Conservation (phyloP, 1,139 yeast genomes). For the Debaryomyces udenii region DNA sequence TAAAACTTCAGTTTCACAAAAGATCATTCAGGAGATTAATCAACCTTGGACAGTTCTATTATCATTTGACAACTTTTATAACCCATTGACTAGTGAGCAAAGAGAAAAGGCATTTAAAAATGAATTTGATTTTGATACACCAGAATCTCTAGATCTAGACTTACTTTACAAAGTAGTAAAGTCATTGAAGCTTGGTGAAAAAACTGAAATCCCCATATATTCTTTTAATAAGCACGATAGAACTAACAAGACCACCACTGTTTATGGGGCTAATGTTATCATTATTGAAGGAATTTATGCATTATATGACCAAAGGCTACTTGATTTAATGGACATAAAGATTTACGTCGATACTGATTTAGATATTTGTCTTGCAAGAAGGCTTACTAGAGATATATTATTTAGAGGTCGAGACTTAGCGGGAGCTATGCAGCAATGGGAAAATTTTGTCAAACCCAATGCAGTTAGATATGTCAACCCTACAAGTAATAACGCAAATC, state of each 20-base stretch:
- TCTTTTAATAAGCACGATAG: conserved; percentile 78
- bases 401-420: conserved; percentile 81
- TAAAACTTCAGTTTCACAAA: conserved; percentile 87
- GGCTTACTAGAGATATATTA: conserved; percentile 83
- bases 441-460: conserved; percentile 86
- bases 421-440: conserved; percentile 90
- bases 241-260: conserved; percentile 65
- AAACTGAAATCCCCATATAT: conserved; percentile 80
- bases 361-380: conserved; percentile 86
- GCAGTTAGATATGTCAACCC: conserved; percentile 77
- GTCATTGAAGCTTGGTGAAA: conserved; percentile 58
- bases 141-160: conserved; percentile 80
- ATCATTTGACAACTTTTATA: conserved; percentile 89
- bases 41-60: conserved; percentile 96
- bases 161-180: conserved; percentile 63
- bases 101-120: conserved; percentile 61
- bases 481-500: conserved; percentile 79
- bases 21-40: conserved; percentile 75
- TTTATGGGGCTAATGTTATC: conserved; percentile 95
- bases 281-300: conserved; percentile 92
- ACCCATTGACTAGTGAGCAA: conserved; percentile 66
- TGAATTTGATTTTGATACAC: conserved; percentile 85
- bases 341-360: conserved; percentile 92
- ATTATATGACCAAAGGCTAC: conserved; percentile 66
- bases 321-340: conserved; percentile 80